Conservation (phyloP, 2,329 filamentous ascomycete genomes). For the Parasarocladium wereldwijsianum region DNA sequence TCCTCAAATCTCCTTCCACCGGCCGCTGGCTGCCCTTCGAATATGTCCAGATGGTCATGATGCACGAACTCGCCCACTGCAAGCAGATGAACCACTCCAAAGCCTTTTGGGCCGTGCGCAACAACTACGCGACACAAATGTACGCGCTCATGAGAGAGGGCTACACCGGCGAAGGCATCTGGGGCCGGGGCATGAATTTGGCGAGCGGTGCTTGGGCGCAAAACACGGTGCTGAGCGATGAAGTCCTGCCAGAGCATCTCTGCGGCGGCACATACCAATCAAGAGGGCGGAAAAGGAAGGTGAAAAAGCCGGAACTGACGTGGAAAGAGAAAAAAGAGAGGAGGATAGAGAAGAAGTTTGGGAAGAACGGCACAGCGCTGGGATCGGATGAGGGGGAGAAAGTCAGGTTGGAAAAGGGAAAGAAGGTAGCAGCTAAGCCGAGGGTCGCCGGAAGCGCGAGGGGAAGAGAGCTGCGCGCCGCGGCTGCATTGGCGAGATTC, state of each 20-base stretch:
- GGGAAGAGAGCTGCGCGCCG: constrained; percentile 61
- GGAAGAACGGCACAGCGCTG: constrained; percentile 50
- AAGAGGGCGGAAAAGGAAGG: constrained; percentile 39
- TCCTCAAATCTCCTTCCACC: constrained; percentile 51
- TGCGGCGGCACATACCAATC: constrained; percentile 70
- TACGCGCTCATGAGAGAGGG: constrained; percentile 50
- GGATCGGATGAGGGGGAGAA: constrained; percentile 56
- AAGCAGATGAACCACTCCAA: constrained; percentile 83
- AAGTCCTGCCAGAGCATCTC: constrained; percentile 52
- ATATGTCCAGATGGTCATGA: constrained; percentile 90
- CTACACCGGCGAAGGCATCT: constrained; percentile 72
- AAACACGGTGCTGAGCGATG: constrained; percentile 34
- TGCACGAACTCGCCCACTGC: constrained; percentile 81
- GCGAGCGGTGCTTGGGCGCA: constrained; percentile 43
- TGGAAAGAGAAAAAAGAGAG: constrained; percentile 62
- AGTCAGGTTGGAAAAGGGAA: constrained; percentile 52
- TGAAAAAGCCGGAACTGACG: constrained; percentile 32
- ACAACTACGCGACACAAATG: constrained; percentile 59
- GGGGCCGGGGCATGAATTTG: constrained; percentile 57
- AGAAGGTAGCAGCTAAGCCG: constrained; percentile 47
- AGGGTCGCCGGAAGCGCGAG: constrained; percentile 60
- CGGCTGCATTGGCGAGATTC: constrained; percentile 62
- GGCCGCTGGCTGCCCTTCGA: constrained; percentile 66
- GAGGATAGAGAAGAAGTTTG: constrained; percentile 64
- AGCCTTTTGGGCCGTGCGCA: constrained; percentile 68